Conservation (phyloP, 2,329 filamentous ascomycete genomes). For the Trichoderma koningiopsis region DNA sequence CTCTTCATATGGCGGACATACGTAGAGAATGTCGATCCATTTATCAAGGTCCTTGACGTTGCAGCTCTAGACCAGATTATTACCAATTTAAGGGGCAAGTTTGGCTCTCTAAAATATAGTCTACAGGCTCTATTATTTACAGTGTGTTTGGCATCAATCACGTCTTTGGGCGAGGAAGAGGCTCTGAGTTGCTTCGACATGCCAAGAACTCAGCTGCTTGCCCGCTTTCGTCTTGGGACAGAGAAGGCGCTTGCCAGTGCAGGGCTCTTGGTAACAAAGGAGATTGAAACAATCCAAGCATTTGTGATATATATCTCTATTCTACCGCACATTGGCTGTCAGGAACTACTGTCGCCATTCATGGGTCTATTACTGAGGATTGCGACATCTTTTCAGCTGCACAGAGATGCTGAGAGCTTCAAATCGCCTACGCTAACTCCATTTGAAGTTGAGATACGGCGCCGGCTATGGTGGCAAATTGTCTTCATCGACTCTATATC, state of each 20-base stretch:
- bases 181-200: constrained; percentile 30
- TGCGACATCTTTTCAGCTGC: neutral
- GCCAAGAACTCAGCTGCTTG: constrained; percentile 28
- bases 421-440: neutral
- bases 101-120: constrained; percentile 28
- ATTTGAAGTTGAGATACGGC: neutral
- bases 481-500: neutral
- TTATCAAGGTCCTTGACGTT: constrained; percentile 34
- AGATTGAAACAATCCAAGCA: neutral
- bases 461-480: neutral
- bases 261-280: constrained; percentile 32
- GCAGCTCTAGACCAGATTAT: neutral
- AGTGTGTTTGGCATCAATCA: constrained; percentile 34
- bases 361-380: neutral
- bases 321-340: neutral
- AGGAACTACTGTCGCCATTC: neutral
- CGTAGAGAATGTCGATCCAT: constrained; percentile 36
- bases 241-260: constrained; percentile 34
- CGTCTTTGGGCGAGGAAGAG: constrained; percentile 32
- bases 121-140: constrained; percentile 34
- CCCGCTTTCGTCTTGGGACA: constrained; percentile 30
- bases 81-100: neutral
- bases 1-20: constrained; percentile 37
- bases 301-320: neutral
- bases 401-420: neutral